Base-by-base conservation (phyloP, 306 rosid genomes). In the Lupinus albus region DNA sequence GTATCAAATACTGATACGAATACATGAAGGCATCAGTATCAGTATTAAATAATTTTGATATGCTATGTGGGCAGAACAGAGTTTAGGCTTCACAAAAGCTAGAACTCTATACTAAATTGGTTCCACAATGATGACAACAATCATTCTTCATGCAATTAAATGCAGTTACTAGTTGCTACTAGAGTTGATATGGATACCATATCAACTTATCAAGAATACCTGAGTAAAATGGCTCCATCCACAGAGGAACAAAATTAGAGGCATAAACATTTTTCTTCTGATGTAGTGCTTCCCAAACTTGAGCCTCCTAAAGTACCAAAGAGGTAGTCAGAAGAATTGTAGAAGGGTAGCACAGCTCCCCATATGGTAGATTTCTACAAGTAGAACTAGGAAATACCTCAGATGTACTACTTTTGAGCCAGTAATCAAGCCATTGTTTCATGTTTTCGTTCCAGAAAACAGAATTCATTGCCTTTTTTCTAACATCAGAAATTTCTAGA, bases 371-470 rank as follows among this genome's bases (percentile, higher is more conserved):
- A 67, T 59, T 47, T 75, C 11, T 28, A 18, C 45, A 32, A 17
- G 51, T 35, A 18, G 39, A 28, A 38, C 58, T 44, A 69, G 73
- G 48, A 61, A 64, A 39, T 64, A 81, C 87, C 85, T 83, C 76
- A 54, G 75, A 67, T 1, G 21, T 54, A 70, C 48, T 55, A 75
- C 72, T 63, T 56, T 41, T 61, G 63, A 90, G 87, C 97, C 96
- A 90, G 76, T 79, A 89, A 80, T 92, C 98, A 73, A 87, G 84
- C 98, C 98, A 93, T 38, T 89, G 96, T 20, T 84, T 83, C 84
- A 33, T 86, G 78, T 81, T 65, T 8, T 25, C 71, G 56, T 86
- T 84, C 98, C 97, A 88, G 82, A 93, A 88, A 77, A 93, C 68
- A 63, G 86, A 80, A 70, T 82, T 56, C 1, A 90, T 71, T 55